Base-by-base conservation (phyloP, 176 grass and related monocot genomes). In the Carex scoparia region DNA sequence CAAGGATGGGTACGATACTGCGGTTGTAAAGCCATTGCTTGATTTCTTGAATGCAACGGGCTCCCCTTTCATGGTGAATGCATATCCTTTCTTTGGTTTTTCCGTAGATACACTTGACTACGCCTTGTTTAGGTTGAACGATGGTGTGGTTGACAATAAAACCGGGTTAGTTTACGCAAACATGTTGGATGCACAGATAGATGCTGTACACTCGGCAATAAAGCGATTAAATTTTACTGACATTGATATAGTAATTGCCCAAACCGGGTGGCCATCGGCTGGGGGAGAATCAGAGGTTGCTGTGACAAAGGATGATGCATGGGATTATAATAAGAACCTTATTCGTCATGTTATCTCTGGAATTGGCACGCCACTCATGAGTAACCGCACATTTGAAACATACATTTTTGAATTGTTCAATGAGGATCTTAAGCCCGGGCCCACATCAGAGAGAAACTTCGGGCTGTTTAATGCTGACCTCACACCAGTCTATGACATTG, bases 181-280 rank as follows among this genome's bases (percentile, higher is more conserved):
- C 87, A 91, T 88, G 94, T 84, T 97, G 32, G 94, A 97, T 88
- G 94, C 90, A 74, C 92, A 97, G 77, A 81, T 97, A n/a, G 94
- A 97, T 84, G 87, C 92, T 5, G 84, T 97, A 35, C 87, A 90
- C 92, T 90, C 87, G 0, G 95, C 95, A 35, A 91, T 90, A 82
- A 68, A 51, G 7, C 85, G 65, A 7, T 44, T 91, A 35, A 89
- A 88, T 0, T 93, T 87, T 73, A 55, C 59, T 0, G 92, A 93
- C 86, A 85, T 97, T 2, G 89, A 94, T 18, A 79, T 97, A 83
- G 89, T 86, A 7, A 87, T 94, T 56, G 82, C 92, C 0, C 86
- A 90, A 89, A 97, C 95, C 0, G 95, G 95, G 81, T 97, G 95
- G 95, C 89, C 95, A 44, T 90, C 92, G 37, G 89, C 79, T 0